Percentiles rank a stretch among this genome's conserved stretches.
phyloP scores from a whole-genome alignment of 2,329 filamentous ascomycete species.

The Colletotrichum sp. region DNA sequence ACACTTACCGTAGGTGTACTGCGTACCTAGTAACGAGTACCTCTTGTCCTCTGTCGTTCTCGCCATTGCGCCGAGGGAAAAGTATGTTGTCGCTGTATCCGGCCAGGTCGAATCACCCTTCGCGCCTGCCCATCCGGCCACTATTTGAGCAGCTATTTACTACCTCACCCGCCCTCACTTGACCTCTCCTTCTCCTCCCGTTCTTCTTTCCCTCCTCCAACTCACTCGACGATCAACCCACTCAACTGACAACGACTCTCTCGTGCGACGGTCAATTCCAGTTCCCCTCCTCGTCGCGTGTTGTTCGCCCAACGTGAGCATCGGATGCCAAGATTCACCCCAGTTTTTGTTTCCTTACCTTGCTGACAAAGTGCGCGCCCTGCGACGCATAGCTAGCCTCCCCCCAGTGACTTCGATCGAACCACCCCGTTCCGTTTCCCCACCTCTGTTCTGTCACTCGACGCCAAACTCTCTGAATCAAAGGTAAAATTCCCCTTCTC shows the following conservation, averaged over 20 bases:
- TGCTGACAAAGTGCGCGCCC: constrained; percentile 7
- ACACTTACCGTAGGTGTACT: not conserved
- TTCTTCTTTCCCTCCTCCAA: not conserved
- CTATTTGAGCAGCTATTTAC: constrained; percentile 13
- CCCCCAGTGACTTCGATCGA: not conserved
- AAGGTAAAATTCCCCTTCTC: constrained; percentile 6
- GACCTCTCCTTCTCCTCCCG: not conserved
- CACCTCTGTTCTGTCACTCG: not conserved
- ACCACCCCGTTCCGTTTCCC: not conserved
- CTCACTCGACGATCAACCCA: constrained; percentile 2
- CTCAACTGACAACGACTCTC: not conserved
- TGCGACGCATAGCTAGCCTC: not conserved
- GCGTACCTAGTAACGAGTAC: not conserved
- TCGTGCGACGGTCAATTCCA: not conserved
- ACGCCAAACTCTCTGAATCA: not conserved
- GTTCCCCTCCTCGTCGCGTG: not conserved
- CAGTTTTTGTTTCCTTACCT: constrained; percentile 3
- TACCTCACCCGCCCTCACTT: not conserved
- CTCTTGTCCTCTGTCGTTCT: not conserved
- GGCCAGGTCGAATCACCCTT: not conserved
- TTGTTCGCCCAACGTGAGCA: not conserved
- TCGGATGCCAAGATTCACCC: not conserved
- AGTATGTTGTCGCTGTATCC: not conserved
- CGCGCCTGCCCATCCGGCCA: not conserved
- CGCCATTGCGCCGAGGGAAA: not conserved